Evolutionary conservation across 352 stramenopile species (phyloP), one percentile per base, ranked within the genome.

Genomic region (Phytophthora pistaciae): DNA sequence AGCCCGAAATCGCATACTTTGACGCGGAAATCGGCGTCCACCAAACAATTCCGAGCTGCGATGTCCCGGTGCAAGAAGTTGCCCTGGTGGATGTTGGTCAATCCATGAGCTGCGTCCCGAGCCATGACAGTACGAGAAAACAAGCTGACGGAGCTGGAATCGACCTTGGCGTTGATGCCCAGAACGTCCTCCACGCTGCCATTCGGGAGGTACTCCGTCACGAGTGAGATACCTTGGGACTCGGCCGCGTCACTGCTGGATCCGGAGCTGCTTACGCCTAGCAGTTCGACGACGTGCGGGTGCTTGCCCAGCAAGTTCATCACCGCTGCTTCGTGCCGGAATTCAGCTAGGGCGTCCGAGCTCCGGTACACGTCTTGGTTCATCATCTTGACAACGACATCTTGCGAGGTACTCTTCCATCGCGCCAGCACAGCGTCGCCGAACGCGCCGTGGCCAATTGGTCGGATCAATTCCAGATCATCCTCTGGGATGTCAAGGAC

Each of bases 271-370:
- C 64, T 85, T 3, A 92, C 66, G n/a, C 84, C 84, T 0, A 94
- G 59, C 1, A 94, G 62, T 50, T 91, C 83, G 1, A 94, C 84
- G 9, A 92, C 79, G 25, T 91, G 86, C 3, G 87, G 87, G 48
- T 94, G 84, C 46, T 94, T 90, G 3, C 84, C 87, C 5, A 94
- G 71, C 66, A 94, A 78, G 62, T 91, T 83, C 82, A 91, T 91
- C 38, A 94, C 87, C 0, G 79, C 78, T 1, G 84, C 83, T 80
- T 94, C 87, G 48, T 94, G 87, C 1, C 79, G 83, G 40, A 94
- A 83, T 56, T 85, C 80, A 1, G 82, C 78, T 3, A 91, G 46
- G 1, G 77, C 72, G 5, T 91, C 81, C 3, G 70, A 70, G 44
- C 71, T 77, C n/a, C 66, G 68, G 29, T 84, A 90, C 31, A 75